phyloP scores from a whole-genome alignment of 2,329 filamentous ascomycete species.

The Colletotrichum limetticola region DNA sequence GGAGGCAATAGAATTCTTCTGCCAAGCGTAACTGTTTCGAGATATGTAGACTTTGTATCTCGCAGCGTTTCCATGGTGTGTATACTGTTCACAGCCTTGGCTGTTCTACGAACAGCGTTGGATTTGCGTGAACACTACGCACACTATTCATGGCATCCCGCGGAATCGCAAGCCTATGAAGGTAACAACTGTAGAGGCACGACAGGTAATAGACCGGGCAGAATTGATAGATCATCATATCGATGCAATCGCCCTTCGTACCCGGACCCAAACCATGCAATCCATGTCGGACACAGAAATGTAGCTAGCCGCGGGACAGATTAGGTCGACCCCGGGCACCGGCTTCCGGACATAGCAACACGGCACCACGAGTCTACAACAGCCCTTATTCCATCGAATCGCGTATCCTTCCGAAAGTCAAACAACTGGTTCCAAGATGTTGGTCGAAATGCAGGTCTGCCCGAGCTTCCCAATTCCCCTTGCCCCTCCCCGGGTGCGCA shows the following conservation, averaged over 20 bases:
- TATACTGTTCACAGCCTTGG: background rate
- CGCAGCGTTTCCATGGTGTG: background rate
- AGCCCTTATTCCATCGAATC: background rate
- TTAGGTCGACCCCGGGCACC: conserved; percentile 3
- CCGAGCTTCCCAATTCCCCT: background rate
- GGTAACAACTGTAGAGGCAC: too few relatives aligned
- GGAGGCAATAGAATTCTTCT: background rate
- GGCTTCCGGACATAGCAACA: background rate
- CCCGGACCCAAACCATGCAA: conserved; percentile 1
- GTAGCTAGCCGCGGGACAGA: conserved; percentile 4
- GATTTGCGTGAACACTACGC: too few relatives aligned
- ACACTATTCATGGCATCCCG: background rate
- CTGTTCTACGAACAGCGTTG: too few relatives aligned
- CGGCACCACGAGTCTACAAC: background rate
- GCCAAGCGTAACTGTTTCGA: background rate
- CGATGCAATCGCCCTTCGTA: conserved; percentile 18
- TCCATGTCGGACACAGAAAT: background rate
- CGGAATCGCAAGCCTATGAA: background rate
- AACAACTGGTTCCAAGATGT: background rate
- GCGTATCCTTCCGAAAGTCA: background rate
- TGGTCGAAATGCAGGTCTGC: background rate
- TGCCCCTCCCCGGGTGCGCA: background rate
- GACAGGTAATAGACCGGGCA: background rate
- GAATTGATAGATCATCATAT: background rate
- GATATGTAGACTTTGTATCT: background rate